Base-by-base conservation (phyloP, 129 eudicot species). In the Deinandra increscens region DNA sequence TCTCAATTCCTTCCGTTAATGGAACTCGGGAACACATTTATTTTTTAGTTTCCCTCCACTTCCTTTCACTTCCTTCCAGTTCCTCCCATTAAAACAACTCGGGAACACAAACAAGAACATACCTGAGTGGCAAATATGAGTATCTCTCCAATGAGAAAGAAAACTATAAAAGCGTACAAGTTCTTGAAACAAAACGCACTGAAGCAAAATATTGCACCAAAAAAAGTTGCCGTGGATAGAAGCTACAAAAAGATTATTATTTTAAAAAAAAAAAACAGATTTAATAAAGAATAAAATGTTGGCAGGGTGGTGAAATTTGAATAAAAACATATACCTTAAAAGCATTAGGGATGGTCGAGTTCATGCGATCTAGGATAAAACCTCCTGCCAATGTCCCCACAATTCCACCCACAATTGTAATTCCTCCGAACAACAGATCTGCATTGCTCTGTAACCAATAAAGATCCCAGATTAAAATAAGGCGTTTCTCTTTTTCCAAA, bases 51-150 rank as follows among this genome's bases (percentile, higher is more conserved):
- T 26, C 31, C 31, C 31, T 26, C 31, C 31, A 26, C 31, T 26
- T 26, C 31, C 31, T 26, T 26, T 26, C 31, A 26, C 31, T 26
- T 26, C 31, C 3, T 26, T 26, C 31, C 31, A 26, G 3, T 26
- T 26, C 31, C 31, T 26, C 31, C 31, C 31, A 26, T 26, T 26
- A 26, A 26, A 26, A 26, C 1, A 26, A 26, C 31, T 26, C 31
- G 3, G 31, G 5, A 4, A 49, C 48, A 48, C 17, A 17, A 67
- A 45, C 60, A 49, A 31, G 29, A 15, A n/a, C 22, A 18, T 83
- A 93, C 97, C 98, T 93, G 98, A 66, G 95, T 89, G 59, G 97
- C 88, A 86, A 93, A 93, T 66, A 93, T 79, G 13, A 89, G 87
- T 44, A 93, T 80, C 75, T 89, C 96, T 71, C 97, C 98, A 1